phyloP scores from a whole-genome alignment of 2,329 filamentous ascomycete species.

The Aspergillus arachidicola region DNA sequence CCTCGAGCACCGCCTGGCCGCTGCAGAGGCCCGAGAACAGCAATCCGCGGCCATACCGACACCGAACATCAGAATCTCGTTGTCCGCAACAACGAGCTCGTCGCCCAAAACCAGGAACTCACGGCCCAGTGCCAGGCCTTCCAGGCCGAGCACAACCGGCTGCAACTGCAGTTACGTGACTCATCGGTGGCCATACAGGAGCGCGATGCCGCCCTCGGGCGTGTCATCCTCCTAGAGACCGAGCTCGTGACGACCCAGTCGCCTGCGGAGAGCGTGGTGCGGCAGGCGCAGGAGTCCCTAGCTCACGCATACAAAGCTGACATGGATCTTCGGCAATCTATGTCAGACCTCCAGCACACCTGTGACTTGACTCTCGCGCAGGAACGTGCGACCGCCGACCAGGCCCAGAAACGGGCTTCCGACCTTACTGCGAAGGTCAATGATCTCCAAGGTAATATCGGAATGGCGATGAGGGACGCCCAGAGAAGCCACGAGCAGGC shows the following conservation, averaged over 20 bases:
- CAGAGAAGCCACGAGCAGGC: slow-evolving; percentile 12
- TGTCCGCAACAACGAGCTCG: not conserved
- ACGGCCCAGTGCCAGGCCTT: not conserved
- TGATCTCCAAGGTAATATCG: slow-evolving; percentile 6
- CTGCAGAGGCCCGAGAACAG: slow-evolving; percentile 5
- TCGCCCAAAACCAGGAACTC: slow-evolving; percentile 7
- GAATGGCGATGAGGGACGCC: slow-evolving; percentile 15
- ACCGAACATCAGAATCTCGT: slow-evolving; percentile 3
- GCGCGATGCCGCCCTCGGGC: slow-evolving; percentile 4
- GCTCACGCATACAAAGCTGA: not conserved
- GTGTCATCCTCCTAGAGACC: not conserved
- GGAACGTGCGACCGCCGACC: not conserved
- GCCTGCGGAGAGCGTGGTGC: not conserved
- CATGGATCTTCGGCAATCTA: slow-evolving; percentile 4
- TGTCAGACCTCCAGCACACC: slow-evolving; percentile 11
- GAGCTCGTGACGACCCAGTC: slow-evolving; percentile 2
- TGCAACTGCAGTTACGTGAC: not conserved
- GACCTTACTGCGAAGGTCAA: slow-evolving; percentile 7
- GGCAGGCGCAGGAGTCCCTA: slow-evolving; percentile 10
- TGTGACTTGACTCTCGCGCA: slow-evolving; percentile 12
- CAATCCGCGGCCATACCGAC: not conserved
- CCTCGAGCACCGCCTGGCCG: slow-evolving; percentile 8
- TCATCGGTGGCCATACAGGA: slow-evolving; percentile 7
- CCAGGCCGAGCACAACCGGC: not conserved
- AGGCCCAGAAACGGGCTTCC: not conserved